phyloP scores from a whole-genome alignment of 2,329 filamentous ascomycete species.

The Aphanocladium album region DNA sequence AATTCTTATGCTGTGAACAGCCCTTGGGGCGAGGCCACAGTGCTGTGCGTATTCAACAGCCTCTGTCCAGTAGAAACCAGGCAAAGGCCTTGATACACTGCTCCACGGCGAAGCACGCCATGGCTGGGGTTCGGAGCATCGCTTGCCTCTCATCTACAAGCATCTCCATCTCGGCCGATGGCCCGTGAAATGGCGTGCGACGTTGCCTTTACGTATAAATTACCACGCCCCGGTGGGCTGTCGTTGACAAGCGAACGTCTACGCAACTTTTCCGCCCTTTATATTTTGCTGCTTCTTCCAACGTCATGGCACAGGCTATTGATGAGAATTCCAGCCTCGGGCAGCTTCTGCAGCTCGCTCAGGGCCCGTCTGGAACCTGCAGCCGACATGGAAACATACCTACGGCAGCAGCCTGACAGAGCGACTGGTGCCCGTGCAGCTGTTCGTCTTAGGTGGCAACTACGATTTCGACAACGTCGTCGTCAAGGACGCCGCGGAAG shows the following conservation, averaged over 20 bases:
- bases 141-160: background rate
- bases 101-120: background rate
- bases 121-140: background rate
- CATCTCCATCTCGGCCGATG: constrained; percentile 5
- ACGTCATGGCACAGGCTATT: background rate
- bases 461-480: background rate
- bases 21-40: no score
- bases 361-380: background rate
- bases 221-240: background rate
- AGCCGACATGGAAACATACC: background rate
- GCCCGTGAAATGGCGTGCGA: constrained; percentile 6
- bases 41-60: no score
- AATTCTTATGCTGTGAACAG: no score
- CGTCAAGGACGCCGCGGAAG: background rate
- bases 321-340: background rate
- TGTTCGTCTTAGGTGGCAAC: background rate
- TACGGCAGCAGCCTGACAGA: background rate
- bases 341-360: background rate
- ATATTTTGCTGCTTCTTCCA: background rate
- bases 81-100: background rate
- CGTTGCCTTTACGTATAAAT: background rate
- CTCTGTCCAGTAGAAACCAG: background rate
- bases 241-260: background rate
- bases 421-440: background rate
- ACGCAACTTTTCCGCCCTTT: background rate